Evolutionary conservation across 805 yeast genomes (phyloP).

Genomic region (Helenozyma baotianmanensis): DNA sequence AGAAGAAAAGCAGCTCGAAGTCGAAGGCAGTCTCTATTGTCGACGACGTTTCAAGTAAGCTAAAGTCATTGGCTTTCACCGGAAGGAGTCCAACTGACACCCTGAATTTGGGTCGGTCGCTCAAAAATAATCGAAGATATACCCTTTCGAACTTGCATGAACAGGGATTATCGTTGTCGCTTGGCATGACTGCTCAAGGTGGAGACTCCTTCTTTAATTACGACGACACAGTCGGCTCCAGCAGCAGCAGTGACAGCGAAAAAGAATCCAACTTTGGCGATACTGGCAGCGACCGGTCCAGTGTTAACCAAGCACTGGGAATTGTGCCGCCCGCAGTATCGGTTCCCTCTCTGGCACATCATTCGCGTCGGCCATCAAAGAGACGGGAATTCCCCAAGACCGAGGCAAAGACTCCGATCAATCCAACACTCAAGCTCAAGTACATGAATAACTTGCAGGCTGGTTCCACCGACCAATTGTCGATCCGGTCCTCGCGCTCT

Average conservation of each 20-base stretch:
- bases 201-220: conserved; percentile 26
- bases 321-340: conserved; percentile 1
- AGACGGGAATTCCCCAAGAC: too few relatives aligned
- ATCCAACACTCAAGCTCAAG: conserved; percentile 2
- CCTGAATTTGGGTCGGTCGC: conserved; percentile 11
- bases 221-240: conserved; percentile 19
- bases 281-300: conserved; percentile 4
- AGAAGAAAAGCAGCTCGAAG: conserved; percentile 2
- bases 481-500: conserved; percentile 30
- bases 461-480: conserved; percentile 22
- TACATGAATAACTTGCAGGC: conserved; percentile 1
- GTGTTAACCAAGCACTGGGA: conserved; percentile 3
- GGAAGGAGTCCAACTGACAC: conserved; percentile 12
- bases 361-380: too few relatives aligned
- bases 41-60: conserved; percentile 14
- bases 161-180: conserved; percentile 62
- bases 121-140: conserved; percentile 35
- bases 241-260: conserved; percentile 23
- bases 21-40: conserved; percentile 8
- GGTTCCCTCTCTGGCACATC: too few relatives aligned
- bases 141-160: conserved; percentile 66
- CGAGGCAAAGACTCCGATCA: background rate
- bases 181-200: conserved; percentile 63
- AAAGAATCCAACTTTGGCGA: conserved; percentile 12
- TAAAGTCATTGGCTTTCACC: conserved; percentile 17